Conservation (phyloP, 2,329 filamentous ascomycete species). For the Curvularia lunata region DNA sequence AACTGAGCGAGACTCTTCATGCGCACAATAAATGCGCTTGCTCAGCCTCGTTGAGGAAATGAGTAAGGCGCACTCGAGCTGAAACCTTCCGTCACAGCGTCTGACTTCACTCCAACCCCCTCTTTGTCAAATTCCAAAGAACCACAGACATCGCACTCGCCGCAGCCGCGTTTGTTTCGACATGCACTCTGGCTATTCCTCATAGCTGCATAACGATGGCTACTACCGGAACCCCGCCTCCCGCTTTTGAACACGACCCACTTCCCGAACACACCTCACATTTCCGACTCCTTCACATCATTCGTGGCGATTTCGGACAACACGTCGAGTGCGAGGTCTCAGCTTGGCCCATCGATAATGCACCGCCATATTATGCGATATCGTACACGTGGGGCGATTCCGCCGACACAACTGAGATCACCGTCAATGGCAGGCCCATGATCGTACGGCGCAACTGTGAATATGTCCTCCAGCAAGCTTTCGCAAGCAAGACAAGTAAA, state of each 20-base stretch:
- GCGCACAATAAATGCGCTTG: not conserved
- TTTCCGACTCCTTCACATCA: slow-evolving; percentile 6
- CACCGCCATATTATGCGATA: slow-evolving; percentile 6
- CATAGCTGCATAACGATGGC: not conserved
- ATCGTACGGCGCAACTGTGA: slow-evolving; percentile 1
- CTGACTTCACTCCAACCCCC: not conserved
- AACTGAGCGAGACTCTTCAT: not conserved
- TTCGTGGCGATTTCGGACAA: not conserved
- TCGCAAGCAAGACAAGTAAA: not conserved
- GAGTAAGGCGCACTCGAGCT: not conserved
- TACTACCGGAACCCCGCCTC: not conserved
- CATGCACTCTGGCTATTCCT: not conserved
- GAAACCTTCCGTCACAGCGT: not conserved
- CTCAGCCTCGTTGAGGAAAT: not conserved
- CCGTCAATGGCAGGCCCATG: slow-evolving; percentile 1
- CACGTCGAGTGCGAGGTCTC: slow-evolving; percentile 6
- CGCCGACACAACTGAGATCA: not conserved
- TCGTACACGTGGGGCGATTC: slow-evolving; percentile 5
- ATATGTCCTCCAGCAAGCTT: slow-evolving; percentile 8
- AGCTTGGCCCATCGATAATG: not conserved
- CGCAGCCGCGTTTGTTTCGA: not conserved
- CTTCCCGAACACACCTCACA: slow-evolving; percentile 1
- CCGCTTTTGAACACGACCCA: slow-evolving; percentile 8
- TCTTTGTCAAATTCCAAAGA: not conserved
- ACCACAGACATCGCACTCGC: not conserved